phyloP scores from a whole-genome alignment of 495 filamentous ascomycete species.

The Xylaria flabelliformis region DNA sequence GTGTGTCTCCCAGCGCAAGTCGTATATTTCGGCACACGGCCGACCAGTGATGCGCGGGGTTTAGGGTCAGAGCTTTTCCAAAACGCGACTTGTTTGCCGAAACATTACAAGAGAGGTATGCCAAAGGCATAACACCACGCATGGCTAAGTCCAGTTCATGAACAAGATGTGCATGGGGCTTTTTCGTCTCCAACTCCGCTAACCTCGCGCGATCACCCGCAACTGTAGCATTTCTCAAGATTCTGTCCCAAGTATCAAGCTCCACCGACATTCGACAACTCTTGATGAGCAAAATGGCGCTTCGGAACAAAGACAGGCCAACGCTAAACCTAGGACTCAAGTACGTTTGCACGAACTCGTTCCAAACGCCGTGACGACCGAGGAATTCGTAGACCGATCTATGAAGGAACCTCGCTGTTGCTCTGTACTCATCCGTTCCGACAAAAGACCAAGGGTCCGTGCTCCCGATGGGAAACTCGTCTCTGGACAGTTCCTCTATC shows the following conservation, averaged over 20 bases:
- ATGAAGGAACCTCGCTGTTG: background rate
- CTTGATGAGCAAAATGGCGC: background rate
- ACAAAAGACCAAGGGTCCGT: background rate
- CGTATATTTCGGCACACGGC: background rate
- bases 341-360: background rate
- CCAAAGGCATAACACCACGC: conserved; percentile 3
- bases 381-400: background rate
- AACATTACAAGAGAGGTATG: background rate
- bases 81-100: background rate
- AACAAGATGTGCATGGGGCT: background rate
- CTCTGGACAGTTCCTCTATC: background rate
- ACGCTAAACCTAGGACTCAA: background rate
- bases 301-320: background rate
- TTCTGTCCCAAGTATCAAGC: background rate
- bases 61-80: background rate
- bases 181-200: background rate
- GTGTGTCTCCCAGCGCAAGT: background rate
- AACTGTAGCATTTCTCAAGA: background rate
- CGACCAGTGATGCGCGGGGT: background rate
- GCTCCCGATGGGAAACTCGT: background rate
- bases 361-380: background rate
- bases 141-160: background rate
- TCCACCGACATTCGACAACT: background rate
- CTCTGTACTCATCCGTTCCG: background rate
- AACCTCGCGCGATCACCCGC: background rate